phyloP scores from a whole-genome alignment of 23 red algal genomes.

The Gracilariopsis chorda region DNA sequence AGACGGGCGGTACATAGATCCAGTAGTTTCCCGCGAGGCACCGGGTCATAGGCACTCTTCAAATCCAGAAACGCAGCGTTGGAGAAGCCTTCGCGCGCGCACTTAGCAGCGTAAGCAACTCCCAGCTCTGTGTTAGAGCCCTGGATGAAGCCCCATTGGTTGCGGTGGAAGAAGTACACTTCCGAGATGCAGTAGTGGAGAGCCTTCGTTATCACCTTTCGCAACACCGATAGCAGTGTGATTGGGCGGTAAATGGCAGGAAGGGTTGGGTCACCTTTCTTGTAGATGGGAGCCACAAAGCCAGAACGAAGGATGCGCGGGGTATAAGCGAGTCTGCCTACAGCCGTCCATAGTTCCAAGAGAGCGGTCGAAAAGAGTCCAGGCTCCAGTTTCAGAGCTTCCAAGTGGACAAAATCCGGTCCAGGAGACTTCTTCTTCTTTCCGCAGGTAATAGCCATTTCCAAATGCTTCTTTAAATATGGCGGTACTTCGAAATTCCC shows the following conservation, averaged over 20 bases:
- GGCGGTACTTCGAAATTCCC: not conserved
- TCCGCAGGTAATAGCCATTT: not conserved
- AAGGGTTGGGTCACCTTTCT: not conserved
- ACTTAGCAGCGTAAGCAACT: not conserved
- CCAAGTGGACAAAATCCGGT: not conserved
- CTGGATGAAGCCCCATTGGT: not conserved
- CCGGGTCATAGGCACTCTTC: not conserved
- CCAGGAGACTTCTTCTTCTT: not conserved
- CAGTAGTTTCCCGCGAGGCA: constrained; percentile 4
- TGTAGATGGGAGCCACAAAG: not conserved
- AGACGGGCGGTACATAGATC: not conserved
- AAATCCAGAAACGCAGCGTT: not conserved
- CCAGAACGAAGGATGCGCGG: not conserved
- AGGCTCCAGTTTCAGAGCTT: not conserved
- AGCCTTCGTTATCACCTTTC: not conserved
- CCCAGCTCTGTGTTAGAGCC: constrained; percentile 20
- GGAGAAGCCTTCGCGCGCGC: not conserved
- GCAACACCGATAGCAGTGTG: not conserved
- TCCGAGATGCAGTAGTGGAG: not conserved
- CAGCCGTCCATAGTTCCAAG: not conserved
- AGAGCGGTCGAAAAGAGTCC: not conserved
- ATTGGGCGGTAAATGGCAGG: constrained; percentile 8
- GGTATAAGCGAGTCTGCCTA: not conserved
- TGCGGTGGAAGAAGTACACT: not conserved
- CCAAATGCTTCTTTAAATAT: not conserved